Evolutionary conservation across 371 early-diverging fungal species (phyloP).

Genomic region (Apophysomyces trapeziformis): DNA sequence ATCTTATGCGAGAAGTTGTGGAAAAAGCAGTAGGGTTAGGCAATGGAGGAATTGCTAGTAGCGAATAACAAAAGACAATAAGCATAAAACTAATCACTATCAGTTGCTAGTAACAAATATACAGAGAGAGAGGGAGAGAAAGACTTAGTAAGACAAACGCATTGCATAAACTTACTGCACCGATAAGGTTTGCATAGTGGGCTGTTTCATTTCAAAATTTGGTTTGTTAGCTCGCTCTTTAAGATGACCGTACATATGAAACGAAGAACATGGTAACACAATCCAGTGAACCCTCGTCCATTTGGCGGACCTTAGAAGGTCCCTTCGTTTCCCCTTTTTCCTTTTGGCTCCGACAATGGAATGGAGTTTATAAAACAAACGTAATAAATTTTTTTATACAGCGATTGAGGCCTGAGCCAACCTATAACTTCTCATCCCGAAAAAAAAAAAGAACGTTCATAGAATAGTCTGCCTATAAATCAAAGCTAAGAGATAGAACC

Average conservation of each 20-base stretch:
- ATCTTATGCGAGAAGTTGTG: conserved; percentile 55
- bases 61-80: conserved; percentile 23
- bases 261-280: neutral
- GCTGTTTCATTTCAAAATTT: conserved; percentile 5
- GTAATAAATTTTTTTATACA: neutral
- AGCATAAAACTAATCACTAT: neutral
- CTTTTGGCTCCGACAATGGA: conserved; percentile 7
- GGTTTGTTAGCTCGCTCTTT: conserved; percentile 1
- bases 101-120: neutral
- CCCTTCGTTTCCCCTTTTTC: neutral
- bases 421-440: too few species aligned
- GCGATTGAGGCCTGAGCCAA: too few species aligned
- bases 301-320: conserved; percentile 5
- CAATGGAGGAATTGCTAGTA: conserved; percentile 49
- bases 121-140: too few species aligned
- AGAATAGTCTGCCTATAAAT: neutral
- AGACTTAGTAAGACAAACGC: too few species aligned
- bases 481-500: neutral
- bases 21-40: conserved; percentile 54
- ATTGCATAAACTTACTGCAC: neutral
- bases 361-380: neutral
- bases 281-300: conserved; percentile 7
- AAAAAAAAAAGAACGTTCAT: neutral
- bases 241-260: conserved; percentile 2
- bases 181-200: conserved; percentile 12